Evolutionary conservation across 768 basidiomycete genomes (phyloP).

Genomic region (Pholiota microspora): DNA sequence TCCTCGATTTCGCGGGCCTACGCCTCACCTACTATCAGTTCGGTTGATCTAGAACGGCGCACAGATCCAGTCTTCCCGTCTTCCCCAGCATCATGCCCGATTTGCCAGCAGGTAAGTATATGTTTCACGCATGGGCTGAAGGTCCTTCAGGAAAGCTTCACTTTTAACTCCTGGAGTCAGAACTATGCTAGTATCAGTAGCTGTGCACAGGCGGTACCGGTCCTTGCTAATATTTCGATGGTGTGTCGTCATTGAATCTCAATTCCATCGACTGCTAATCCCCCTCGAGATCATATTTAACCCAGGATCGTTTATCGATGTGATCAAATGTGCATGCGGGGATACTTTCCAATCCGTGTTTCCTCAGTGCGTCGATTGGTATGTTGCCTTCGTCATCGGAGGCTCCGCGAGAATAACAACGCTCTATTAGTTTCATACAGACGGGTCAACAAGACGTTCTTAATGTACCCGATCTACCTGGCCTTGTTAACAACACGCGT

Average conservation of each 20-base stretch:
- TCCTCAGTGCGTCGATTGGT: constrained; percentile 74
- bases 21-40: constrained; percentile 20
- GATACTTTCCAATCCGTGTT: constrained; percentile 42
- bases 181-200: constrained; percentile 52
- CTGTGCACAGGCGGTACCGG: constrained; percentile 57
- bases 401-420: neutral
- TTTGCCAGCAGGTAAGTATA: constrained; percentile 45
- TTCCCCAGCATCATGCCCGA: constrained; percentile 55
- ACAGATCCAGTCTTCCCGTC: constrained; percentile 50
- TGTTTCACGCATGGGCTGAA: neutral
- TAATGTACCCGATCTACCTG: constrained; percentile 43
- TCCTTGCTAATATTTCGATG: constrained; percentile 54
- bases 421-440: constrained; percentile 44
- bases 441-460: constrained; percentile 58
- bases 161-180: constrained; percentile 22
- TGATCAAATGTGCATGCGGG: constrained; percentile 63
- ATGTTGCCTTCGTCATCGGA: too few relatives aligned
- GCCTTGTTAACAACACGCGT: constrained; percentile 47
- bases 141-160: neutral
- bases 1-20: constrained; percentile 19
- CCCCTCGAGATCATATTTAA: constrained; percentile 54
- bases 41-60: constrained; percentile 12
- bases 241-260: constrained; percentile 28
- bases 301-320: constrained; percentile 58
- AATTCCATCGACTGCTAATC: too few relatives aligned